Base-by-base conservation (phyloP, 257 asterid genomes). In the Solanum paucissectum region DNA sequence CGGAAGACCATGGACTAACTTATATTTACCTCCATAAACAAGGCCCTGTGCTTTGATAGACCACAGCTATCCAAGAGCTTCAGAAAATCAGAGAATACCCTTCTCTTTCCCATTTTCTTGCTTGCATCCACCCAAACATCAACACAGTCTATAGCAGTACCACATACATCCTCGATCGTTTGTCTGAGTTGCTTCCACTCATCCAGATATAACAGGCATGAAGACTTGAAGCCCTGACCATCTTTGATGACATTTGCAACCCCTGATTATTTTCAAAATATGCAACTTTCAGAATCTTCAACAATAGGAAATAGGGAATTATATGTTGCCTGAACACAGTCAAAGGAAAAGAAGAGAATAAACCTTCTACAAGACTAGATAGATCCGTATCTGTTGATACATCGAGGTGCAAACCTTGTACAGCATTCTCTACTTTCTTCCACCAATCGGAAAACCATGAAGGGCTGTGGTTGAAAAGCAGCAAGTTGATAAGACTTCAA, bases 41-140 rank as follows among this genome's bases (percentile, higher is more conserved):
- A 90, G 87, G 90, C 79, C 84, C 95, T 91, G 91, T 94, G 98
- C 93, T 94, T 95, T 77, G 95, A 93, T 90, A 97, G 90, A 34
- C 99, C 98, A 87, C 92, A 93, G 83, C 88, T 91, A 79, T 93
- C 96, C 88, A 97, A 95, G 83, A 92, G 93, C 89, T 91, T 93
- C 27, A 97, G 91, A 89, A 97, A 96, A 72, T 92, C 95, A 46
- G 98, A 88, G 32, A 97, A 94, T 38, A 91, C 95, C 89, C 96
- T 94, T 90, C 95, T 92, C 89, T 95, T 96, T 55, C 92, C 92
- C 58, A 89, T 79, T 37, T 86, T 94, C 89, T 93, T 97, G 83
- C 88, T 89, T 88, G 92, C 96, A 90, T 95, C 96, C 89, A 87
- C 94, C 96, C 98, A 96, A 85, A 92, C 90, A 84, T 91, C 95